Base-by-base conservation (phyloP, 2,329 filamentous ascomycete genomes). In the Corniculantispora saksenae region DNA sequence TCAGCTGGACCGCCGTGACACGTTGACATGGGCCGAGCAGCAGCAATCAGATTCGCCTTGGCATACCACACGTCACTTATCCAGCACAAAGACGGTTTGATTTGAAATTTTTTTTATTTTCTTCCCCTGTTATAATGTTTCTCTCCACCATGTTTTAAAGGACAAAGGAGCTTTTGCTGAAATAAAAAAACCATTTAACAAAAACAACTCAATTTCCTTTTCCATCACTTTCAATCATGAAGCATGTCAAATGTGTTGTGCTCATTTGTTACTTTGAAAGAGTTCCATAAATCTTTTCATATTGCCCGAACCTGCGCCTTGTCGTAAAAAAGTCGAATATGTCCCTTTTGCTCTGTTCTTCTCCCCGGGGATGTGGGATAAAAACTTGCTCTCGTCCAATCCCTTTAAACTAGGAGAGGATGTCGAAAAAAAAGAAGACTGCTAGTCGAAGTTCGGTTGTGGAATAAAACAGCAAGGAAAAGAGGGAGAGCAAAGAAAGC, bases 391-490 rank as follows among this genome's bases (percentile, higher is more conserved):
- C 29, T 51, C 21, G 32, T 51, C 47, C 47, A 35, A 10, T 45
- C 35, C 54, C n/a, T n/a, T n/a, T 19, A 6, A 12, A 3, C 29
- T 9, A 4, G 13, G 9, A 9, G 29, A 21, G 17, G 17, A 50
- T 48, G 53, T 38, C 61, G 61, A 56, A 50, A 40, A 50, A 40
- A 23, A 53, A 53, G 50, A 15, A 29, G 23, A 29, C 23, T 50
- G n/a, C 21, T 51, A 23, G 15, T 32, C 40, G 50, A 35, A 67
- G 67, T 67, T 69, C 64, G 69, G 66, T 67, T 69, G 67, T 70
- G 59, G 61, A 66, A 64, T 65, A 57, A 61, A 67, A 67, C 58
- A 71, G 66, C 67, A 69, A 71, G 67, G 70, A 69, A 53, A 64
- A 45, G 15, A 19, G 32, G 48, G 38, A 61, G 38, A 48, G 50